Base-by-base conservation (phyloP, 441 rosid species). In the Theobroma grandiflorum region DNA sequence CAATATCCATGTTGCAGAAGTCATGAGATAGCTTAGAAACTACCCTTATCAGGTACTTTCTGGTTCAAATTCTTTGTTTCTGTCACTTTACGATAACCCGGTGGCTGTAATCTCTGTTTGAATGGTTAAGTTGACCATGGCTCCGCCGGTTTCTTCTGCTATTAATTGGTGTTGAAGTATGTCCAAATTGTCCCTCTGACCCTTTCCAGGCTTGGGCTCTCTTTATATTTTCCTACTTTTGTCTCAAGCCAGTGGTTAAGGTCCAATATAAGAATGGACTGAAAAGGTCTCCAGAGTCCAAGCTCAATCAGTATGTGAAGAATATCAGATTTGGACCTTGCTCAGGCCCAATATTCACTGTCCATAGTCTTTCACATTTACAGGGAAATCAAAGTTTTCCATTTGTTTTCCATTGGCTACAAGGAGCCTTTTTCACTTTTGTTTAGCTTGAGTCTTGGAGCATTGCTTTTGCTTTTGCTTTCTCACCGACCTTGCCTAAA, bases 1-100 rank as follows among this genome's bases (percentile, higher is more conserved):
- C 57, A 75, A 61, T 59, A 26, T 59, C 47, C 6, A n/a, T 43
- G 66, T 43, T 58, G 37, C 57, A 26, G 2, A 61, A 75, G 67
- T 75, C 78, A 26, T 61, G 31, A 31, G 66, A 9, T 75, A 43
- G 53, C 78, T 75, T 75, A 6, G 43, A 58, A 58, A 15, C 42
- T 45, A 45, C 69, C 18, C 66, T 38, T 57, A 22, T 6, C 33
- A n/a, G 37, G 63, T 18, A 20, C 52, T 74, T 74, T 59, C 26
- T 58, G 55, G 26, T 74, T 59, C 55, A 58, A 43, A 26, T 75
- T 26, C 57, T 43, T 43, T 58, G 78, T 43, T 75, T 26, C 74
- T 31, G 35, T 26, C 26, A 40, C 8, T 22, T 59, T 26, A 59
- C 35, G 78, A 40, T 74, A 58, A 20, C 2, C 6, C 6, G 52